These are phyloP conservation scores for Coemansia biformis DNA, from an alignment of 192 early-diverging fungal species.

Conservation along the genomic window DNA sequence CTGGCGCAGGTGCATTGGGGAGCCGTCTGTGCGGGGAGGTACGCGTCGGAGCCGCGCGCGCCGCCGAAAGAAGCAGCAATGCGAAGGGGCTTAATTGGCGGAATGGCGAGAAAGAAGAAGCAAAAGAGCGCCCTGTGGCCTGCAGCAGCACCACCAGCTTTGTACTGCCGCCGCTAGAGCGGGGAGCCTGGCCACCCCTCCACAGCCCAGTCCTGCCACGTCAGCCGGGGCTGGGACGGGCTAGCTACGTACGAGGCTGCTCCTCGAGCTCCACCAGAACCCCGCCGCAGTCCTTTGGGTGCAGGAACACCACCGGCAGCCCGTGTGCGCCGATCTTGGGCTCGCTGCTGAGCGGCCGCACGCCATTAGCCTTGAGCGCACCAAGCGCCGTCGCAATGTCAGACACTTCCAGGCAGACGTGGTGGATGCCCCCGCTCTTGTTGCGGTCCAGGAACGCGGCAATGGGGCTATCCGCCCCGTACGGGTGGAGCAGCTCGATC, in stretches of 20 bases:
- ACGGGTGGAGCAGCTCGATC: slow-evolving; percentile 73
- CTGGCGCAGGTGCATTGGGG: no score
- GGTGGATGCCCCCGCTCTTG: slow-evolving; percentile 75
- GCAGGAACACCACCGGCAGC: slow-evolving; percentile 73
- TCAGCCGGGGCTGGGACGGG: no score
- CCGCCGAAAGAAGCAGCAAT: no score
- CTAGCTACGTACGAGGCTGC: background rate
- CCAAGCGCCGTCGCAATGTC: slow-evolving; percentile 62
- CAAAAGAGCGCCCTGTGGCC: background rate
- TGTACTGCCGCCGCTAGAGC: no score
- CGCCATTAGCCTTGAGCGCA: slow-evolving; percentile 57
- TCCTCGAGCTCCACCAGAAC: slow-evolving; percentile 73
- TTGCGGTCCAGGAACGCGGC: slow-evolving; percentile 74
- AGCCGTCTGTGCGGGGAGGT: no score
- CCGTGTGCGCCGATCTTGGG: slow-evolving; percentile 81
- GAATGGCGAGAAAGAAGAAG: no score
- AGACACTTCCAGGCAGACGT: slow-evolving; percentile 75
- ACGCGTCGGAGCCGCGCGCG: no score
- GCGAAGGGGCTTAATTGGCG: no score
- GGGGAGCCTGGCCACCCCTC: no score
- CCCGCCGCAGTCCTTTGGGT: slow-evolving; percentile 79
- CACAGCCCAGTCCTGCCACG: no score
- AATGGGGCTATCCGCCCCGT: slow-evolving; percentile 72
- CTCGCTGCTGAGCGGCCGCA: slow-evolving; percentile 61
- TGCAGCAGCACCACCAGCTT: no score